Base-by-base conservation (phyloP, 805 yeast genomes). In the Pichia phayaonensis region DNA sequence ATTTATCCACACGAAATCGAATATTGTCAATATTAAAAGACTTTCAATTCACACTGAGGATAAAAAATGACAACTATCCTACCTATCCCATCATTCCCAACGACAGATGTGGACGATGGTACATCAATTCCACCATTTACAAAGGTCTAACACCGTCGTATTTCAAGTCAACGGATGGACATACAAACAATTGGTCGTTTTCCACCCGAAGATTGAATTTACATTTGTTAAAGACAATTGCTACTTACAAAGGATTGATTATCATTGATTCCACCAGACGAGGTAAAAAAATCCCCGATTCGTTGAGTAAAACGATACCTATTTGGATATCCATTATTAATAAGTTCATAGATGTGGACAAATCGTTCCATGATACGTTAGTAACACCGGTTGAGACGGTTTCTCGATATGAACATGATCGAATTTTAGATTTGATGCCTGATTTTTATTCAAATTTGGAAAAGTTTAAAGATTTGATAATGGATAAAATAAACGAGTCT, bases 101-200 rank as follows among this genome's bases (percentile, higher is more conserved):
- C 63, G 92, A 86, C 62, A 68, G 97, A 47, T 89, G 96, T 65
- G 97, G 97, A 0, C 61, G 79, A 15, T 90, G 97, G 97, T 90
- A 90, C 58, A 78, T 83, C 4, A 71, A 76, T 0, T 81, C 85
- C 0, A 49, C 53, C 0, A 44, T 56, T 0, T 69, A 66, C 23
- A 42, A 49, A 0, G 79, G 75, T 4, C 72, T 83, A 0, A 44
- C 15, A 22, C 34, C 51, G 0, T 77, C 83, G 18, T 89, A 90
- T 60, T 90, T 90, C 69, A 90, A 90, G 61, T 85, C 95, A 24
- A 90, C 97, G 0, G 97, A 90, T 67, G 97, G 97, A 0, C 97
- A 90, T 60, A 81, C 80, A 0, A 76, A 77, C 49, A 82, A 86
- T 56, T 90, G 96, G 96, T 74, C 75, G 31, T 89, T 90, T 59